Conservation (phyloP, 2,329 filamentous ascomycete genomes). For the Tetracladium maxilliforme region DNA sequence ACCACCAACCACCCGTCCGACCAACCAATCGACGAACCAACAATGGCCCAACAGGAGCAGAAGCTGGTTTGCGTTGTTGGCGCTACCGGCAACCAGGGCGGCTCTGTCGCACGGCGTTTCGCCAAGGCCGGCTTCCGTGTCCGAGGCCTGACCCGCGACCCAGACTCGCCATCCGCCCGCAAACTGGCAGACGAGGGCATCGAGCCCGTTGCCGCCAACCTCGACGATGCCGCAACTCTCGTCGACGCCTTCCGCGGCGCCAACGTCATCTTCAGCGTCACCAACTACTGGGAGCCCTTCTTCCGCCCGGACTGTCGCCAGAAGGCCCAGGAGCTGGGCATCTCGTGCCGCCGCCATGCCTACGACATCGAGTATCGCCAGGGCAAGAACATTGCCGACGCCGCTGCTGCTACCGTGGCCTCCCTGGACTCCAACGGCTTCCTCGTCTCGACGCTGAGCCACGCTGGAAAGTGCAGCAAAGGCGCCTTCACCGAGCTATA, state of each 20-base stretch:
- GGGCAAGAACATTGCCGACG: conserved; percentile 39
- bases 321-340: conserved; percentile 19
- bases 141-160: conserved; percentile 30
- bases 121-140: conserved; percentile 24
- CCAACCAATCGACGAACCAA: conserved; percentile 1
- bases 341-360: conserved; percentile 25
- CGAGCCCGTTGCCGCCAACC: conserved; percentile 27
- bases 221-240: conserved; percentile 24
- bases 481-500: conserved; percentile 32
- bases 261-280: conserved; percentile 36
- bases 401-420: conserved; percentile 24
- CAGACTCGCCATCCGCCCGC: conserved; percentile 21
- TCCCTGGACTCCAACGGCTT: conserved; percentile 31
- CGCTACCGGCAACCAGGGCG: conserved; percentile 33
- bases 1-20: too few relatives aligned
- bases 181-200: conserved; percentile 23
- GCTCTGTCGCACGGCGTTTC: conserved; percentile 34
- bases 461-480: conserved; percentile 27
- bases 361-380: conserved; percentile 33
- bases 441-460: conserved; percentile 33
- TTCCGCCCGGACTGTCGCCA: conserved; percentile 25
- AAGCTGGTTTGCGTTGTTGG: conserved; percentile 29
- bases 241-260: conserved; percentile 25
- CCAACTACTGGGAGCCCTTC: conserved; percentile 39
- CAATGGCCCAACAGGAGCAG: conserved; percentile 11